Conservation (phyloP, 2,329 filamentous ascomycete genomes). For the Aspergillus pseudoglaucus region DNA sequence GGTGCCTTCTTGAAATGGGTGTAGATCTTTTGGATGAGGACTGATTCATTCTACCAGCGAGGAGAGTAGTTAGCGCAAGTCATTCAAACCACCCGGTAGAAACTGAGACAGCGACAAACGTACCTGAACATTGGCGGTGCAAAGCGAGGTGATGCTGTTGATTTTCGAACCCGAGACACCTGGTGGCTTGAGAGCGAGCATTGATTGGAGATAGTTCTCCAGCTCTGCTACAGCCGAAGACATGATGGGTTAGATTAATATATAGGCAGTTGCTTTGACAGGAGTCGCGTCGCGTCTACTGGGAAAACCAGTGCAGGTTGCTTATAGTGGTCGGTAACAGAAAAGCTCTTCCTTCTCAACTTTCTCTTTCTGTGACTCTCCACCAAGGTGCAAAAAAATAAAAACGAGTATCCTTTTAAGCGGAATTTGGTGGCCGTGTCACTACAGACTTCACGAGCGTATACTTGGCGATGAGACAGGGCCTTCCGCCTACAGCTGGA, state of each 20-base stretch:
- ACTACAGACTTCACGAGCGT: conserved; percentile 33
- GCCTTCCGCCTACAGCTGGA: conserved; percentile 33
- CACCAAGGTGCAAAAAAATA: conserved; percentile 6
- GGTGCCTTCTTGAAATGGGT: conserved; percentile 95
- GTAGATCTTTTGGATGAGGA: conserved; percentile 92
- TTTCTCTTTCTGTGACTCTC: conserved; percentile 1
- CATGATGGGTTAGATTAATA: conserved; percentile 44
- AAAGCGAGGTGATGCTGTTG: conserved; percentile 75
- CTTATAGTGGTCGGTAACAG: conserved; percentile 6
- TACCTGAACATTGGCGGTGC: conserved; percentile 87
- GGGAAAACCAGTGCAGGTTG: conserved; percentile 14
- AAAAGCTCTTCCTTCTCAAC: conserved; percentile 6
- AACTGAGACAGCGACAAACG: conserved; percentile 1
- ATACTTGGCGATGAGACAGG: conserved; percentile 23
- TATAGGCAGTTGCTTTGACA: conserved; percentile 4
- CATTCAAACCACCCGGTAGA: background rate
- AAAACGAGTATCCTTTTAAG: conserved; percentile 18
- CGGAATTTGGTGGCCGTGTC: conserved; percentile 25
- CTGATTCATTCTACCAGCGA: conserved; percentile 71
- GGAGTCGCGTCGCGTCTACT: conserved; percentile 17
- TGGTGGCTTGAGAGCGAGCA: conserved; percentile 84
- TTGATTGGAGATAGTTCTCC: conserved; percentile 81
- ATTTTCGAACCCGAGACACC: conserved; percentile 94
- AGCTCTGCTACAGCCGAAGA: conserved; percentile 84
- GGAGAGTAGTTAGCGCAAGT: conserved; percentile 21